These are phyloP conservation scores for Pichia pseudocactophila DNA, from an alignment of 805 yeast species.

Conservation along the genomic window DNA sequence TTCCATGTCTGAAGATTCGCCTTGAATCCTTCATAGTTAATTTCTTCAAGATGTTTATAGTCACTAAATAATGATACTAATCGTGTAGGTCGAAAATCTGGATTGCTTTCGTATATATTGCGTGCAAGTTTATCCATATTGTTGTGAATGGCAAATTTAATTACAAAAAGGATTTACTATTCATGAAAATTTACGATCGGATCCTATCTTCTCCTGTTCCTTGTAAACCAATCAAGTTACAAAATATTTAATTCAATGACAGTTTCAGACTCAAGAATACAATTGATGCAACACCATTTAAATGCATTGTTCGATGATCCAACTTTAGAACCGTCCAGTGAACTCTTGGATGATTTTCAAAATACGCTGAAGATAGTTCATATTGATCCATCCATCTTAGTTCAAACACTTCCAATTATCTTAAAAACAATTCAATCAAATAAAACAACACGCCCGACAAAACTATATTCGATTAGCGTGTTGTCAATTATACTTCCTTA, in stretches of 20 bases:
- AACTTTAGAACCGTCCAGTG: slow-evolving; percentile 9
- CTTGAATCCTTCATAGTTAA: slow-evolving; percentile 39
- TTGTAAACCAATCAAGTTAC: not conserved
- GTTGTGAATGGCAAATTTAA: too few species aligned
- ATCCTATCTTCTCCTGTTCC: too few species aligned
- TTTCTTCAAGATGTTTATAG: slow-evolving; percentile 33
- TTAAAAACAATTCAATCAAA: slow-evolving; percentile 20
- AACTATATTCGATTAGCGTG: slow-evolving; percentile 15
- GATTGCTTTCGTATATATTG: not conserved
- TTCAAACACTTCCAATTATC: slow-evolving; percentile 16
- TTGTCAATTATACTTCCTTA: slow-evolving; percentile 21
- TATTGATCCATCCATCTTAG: slow-evolving; percentile 9
- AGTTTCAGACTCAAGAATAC: slow-evolving; percentile 15
- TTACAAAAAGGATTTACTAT: too few species aligned
- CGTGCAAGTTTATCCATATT: slow-evolving; percentile 1
- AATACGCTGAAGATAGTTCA: slow-evolving; percentile 13
- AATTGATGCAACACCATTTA: slow-evolving; percentile 14
- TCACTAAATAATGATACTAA: slow-evolving; percentile 41
- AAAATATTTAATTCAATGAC: slow-evolving; percentile 2
- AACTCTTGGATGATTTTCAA: slow-evolving; percentile 14
- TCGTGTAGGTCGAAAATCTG: slow-evolving; percentile 23
- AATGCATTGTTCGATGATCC: slow-evolving; percentile 8
- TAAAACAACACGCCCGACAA: slow-evolving; percentile 16
- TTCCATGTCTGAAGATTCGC: slow-evolving; percentile 44
- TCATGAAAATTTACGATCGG: too few species aligned